A percentile compares a stretch with the other conserved stretches of the same genome.
These are phyloP conservation scores for Umbelopsis sp. DNA, from an alignment of 192 early-diverging fungal species.

Conservation along the genomic window DNA sequence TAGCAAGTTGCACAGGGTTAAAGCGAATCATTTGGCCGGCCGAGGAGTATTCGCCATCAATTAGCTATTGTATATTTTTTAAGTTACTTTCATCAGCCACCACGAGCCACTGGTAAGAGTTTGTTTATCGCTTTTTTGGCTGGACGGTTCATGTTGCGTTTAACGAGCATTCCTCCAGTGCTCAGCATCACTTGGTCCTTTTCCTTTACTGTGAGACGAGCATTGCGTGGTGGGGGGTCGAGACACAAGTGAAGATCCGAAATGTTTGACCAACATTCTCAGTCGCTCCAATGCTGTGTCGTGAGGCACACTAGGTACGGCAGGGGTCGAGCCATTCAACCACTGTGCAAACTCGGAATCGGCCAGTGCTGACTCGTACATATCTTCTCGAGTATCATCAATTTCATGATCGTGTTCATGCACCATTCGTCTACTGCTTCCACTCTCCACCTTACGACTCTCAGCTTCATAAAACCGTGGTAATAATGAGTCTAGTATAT, in stretches of 20 bases:
- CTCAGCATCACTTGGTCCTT: background rate
- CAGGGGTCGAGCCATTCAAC: background rate
- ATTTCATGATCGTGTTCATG: background rate
- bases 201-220: background rate
- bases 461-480: slow-evolving; percentile 8
- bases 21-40: too few relatives aligned
- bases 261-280: slow-evolving; percentile 2
- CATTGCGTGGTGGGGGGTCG: background rate
- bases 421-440: too few relatives aligned
- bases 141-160: too few relatives aligned
- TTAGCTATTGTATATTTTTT: too few relatives aligned
- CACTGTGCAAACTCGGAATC: slow-evolving; percentile 18
- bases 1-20: too few relatives aligned
- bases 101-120: too few relatives aligned
- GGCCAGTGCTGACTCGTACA: slow-evolving; percentile 8
- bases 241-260: background rate
- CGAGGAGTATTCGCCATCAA: too few relatives aligned
- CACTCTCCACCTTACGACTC: background rate
- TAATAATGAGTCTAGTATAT: background rate
- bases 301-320: background rate
- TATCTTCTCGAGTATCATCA: background rate
- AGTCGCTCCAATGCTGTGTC: slow-evolving; percentile 1
- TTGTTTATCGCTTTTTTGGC: too few relatives aligned
- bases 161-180: slow-evolving; percentile 10
- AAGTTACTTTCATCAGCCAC: too few relatives aligned